Evolutionary conservation across 345 rosid genomes (phyloP).

Genomic region (Zanthoxylum bungeanum): DNA sequence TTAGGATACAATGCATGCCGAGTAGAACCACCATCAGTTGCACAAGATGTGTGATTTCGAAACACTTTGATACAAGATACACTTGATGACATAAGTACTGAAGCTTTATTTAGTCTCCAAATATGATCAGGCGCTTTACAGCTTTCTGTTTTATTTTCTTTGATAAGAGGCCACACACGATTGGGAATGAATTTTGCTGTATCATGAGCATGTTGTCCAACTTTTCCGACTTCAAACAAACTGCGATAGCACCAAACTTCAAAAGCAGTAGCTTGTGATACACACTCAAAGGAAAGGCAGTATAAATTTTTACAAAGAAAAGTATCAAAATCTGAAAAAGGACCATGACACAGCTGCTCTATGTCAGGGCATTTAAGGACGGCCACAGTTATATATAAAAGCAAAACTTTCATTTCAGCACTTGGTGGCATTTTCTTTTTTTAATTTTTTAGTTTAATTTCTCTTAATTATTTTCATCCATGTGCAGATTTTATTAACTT

Average conservation of each 20-base stretch:
- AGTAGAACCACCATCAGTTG: constrained; percentile 21
- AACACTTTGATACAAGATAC: constrained; percentile 54
- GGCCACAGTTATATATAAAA: neutral
- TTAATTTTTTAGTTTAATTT: no score
- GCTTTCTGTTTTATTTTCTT: constrained; percentile 23
- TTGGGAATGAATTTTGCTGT: constrained; percentile 42
- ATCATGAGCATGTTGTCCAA: constrained; percentile 34
- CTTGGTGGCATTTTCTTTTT: neutral
- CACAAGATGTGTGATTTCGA: constrained; percentile 24
- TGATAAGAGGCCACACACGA: constrained; percentile 43
- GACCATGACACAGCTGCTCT: neutral
- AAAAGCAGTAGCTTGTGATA: constrained; percentile 34
- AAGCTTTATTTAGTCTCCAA: constrained; percentile 37
- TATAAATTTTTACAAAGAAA: constrained; percentile 6
- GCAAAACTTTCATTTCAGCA: neutral
- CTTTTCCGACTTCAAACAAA: constrained; percentile 56
- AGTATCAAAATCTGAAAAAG: constrained; percentile 3
- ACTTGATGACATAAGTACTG: constrained; percentile 33
- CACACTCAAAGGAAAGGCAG: neutral
- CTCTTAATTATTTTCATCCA: neutral
- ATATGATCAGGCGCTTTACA: constrained; percentile 35
- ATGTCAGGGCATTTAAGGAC: neutral
- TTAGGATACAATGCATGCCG: constrained; percentile 74
- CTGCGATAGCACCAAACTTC: constrained; percentile 59
- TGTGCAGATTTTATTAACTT: no score